Evolutionary conservation across 2,329 filamentous ascomycete genomes (phyloP), one percentile per base, ranked within the genome.

Genomic region (Myriosclerotinia curreyana): DNA sequence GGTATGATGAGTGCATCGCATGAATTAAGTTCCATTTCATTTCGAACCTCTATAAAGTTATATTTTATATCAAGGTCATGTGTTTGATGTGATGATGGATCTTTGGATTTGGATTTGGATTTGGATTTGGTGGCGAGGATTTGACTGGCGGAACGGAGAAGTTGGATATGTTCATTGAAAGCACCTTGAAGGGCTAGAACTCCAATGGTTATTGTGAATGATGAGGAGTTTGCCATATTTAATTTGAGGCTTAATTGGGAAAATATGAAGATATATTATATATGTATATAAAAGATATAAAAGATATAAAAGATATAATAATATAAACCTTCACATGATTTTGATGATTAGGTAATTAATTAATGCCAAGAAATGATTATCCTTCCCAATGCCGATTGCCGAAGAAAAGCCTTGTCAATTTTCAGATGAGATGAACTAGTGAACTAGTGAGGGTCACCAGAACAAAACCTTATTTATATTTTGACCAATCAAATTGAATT

Each of bases 1-100:
- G 95, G 95, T 54, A 99, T 86, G 73, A 99, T 86, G 51, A 99
- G 83, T 34, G 86, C 94, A 76, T 94, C 86, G 77, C 93, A 98
- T 70, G 75, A 76, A 5, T 82, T 79, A 40, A 99, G 82, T 72
- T 96, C 83, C 8, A 80, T 78, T 2, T 85, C 79, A 8, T 88
- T 97, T 65, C 94, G 88, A 54, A 98, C 91, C 76, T 96, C 88
- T 68, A 89, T 81, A 73, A 95, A 91, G 34, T 65, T 66, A 67
- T 70, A 74, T 28, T 55, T 63, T 42, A 66, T 64, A n/a, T 66
- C 38, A 8, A 64, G 31, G 36, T 25, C 62, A 48, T 36, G 34
- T 54, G 36, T 15, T 40, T 62, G 38, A 20, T 25, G 49, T 12
- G 25, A 54, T 25, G 51, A n/a, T n/a, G n/a, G n/a, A n/a, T n/a